These are phyloP conservation scores for Solanum ossicruentum DNA, from an alignment of 257 asterid genomes.

Conservation along the genomic window DNA sequence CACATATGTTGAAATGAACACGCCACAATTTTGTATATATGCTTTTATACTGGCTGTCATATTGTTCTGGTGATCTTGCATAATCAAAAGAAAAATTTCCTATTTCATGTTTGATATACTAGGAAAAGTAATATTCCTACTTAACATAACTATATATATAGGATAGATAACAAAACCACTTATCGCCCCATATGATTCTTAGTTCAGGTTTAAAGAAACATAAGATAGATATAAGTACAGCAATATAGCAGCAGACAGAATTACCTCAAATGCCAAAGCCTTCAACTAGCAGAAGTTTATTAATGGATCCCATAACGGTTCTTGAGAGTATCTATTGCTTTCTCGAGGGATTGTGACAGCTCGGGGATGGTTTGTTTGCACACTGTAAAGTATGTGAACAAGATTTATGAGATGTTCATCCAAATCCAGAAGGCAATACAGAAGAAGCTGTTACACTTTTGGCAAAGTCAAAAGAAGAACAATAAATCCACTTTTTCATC, in stretches of 20 bases:
- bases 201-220: not conserved
- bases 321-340: slow-evolving; percentile 52
- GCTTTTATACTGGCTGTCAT: not conserved
- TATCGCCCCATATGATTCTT: not conserved
- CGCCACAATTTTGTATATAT: not conserved
- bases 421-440: not conserved
- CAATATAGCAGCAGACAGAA: not conserved
- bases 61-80: not conserved
- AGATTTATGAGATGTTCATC: not conserved
- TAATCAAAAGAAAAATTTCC: not conserved
- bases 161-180: not conserved
- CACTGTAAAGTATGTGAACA: slow-evolving; percentile 31
- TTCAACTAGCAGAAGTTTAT: slow-evolving; percentile 15
- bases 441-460: not conserved
- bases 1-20: not conserved
- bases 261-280: not conserved
- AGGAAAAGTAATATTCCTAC: not conserved
- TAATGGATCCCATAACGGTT: slow-evolving; percentile 59
- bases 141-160: not conserved
- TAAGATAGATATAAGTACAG: not conserved
- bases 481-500: not conserved
- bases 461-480: not conserved
- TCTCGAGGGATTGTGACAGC: slow-evolving; percentile 55
- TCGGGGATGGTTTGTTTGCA: slow-evolving; percentile 57
- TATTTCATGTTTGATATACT: not conserved